phyloP scores from a whole-genome alignment of 179 eudicot genomes.

The Actinidia arguta region DNA sequence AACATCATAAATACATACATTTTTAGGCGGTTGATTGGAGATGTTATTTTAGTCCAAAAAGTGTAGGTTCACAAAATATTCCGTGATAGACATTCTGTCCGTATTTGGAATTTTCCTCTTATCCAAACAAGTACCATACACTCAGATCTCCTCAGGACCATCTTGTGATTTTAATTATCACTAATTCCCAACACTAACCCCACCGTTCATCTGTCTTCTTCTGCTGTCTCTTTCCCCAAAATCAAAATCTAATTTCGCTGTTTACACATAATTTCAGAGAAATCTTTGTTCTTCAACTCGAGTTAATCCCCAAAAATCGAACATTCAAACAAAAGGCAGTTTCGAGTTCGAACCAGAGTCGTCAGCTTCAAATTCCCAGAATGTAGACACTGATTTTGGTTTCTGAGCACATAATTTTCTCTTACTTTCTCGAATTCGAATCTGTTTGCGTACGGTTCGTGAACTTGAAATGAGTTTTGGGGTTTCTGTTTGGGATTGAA shows the following conservation, averaged over 20 bases:
- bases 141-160: constrained; percentile 10
- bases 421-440: not conserved
- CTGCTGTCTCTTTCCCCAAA: constrained; percentile 10
- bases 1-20: no score
- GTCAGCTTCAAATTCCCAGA: not conserved
- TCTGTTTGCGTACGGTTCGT: not conserved
- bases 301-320: not conserved
- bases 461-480: not conserved
- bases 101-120: constrained; percentile 24
- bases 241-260: not conserved
- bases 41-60: no score
- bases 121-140: constrained; percentile 26
- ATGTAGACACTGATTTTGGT: not conserved
- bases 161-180: constrained; percentile 17
- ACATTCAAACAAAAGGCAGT: not conserved
- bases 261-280: not conserved
- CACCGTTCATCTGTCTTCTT: constrained; percentile 8
- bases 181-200: constrained; percentile 12
- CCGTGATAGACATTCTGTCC: not conserved
- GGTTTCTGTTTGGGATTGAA: not conserved
- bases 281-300: not conserved
- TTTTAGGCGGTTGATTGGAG: no score
- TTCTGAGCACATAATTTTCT: not conserved
- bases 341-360: not conserved
- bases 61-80: not conserved